Conservation (phyloP, 495 filamentous ascomycete species). For the Sordaria brevicollis region DNA sequence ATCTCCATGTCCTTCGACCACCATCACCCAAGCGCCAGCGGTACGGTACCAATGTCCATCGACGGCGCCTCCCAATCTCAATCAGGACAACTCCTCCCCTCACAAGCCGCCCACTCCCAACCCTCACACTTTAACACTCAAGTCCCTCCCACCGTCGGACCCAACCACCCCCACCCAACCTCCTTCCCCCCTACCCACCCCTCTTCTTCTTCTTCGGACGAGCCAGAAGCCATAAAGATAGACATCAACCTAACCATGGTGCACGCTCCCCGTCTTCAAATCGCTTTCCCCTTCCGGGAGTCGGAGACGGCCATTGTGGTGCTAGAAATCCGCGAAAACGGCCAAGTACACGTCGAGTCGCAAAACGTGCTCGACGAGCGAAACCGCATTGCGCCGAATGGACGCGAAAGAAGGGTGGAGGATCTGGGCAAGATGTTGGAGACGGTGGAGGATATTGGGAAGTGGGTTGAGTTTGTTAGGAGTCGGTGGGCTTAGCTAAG, state of each 20-base stretch:
- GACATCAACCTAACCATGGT: slow-evolving; percentile 39
- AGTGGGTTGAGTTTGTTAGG: slow-evolving; percentile 45
- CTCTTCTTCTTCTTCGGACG: not conserved
- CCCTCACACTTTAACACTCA: not conserved
- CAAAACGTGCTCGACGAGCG: slow-evolving; percentile 29
- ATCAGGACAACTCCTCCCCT: not conserved
- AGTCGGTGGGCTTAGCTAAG: slow-evolving; percentile 18
- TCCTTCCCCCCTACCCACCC: not conserved
- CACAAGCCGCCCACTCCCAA: not conserved
- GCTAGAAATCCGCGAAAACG: slow-evolving; percentile 55
- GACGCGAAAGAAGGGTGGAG: slow-evolving; percentile 11
- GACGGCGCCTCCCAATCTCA: not conserved
- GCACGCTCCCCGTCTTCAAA: slow-evolving; percentile 34
- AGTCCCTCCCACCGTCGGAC: not conserved
- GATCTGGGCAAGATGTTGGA: slow-evolving; percentile 29
- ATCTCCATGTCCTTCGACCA: not conserved
- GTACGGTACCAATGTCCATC: slow-evolving; percentile 19
- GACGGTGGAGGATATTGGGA: slow-evolving; percentile 40
- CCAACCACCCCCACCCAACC: not conserved
- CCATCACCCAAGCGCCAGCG: slow-evolving; percentile 35
- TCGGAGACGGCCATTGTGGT: slow-evolving; percentile 30
- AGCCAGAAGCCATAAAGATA: slow-evolving; percentile 19
- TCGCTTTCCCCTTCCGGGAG: slow-evolving; percentile 39
- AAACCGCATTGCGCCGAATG: slow-evolving; percentile 10
- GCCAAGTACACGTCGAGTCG: slow-evolving; percentile 37